A percentile compares a stretch with the other conserved stretches of the same genome.
Evolutionary conservation across 148 eudicot genomes (phyloP).

Genomic region (Salicornia ramosissima): DNA sequence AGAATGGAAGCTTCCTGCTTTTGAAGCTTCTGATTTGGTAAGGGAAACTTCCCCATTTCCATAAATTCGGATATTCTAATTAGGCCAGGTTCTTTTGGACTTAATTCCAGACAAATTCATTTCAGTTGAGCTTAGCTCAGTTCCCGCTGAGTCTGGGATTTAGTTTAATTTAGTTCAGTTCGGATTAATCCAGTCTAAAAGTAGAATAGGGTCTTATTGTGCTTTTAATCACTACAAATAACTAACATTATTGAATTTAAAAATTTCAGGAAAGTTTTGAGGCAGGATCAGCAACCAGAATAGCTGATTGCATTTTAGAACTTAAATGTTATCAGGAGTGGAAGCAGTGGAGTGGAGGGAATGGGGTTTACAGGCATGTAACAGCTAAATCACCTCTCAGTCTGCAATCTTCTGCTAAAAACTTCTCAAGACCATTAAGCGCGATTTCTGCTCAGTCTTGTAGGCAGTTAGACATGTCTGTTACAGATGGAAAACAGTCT

Average conservation of each 20-base stretch:
- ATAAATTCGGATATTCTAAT: no score
- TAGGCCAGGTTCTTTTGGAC: no score
- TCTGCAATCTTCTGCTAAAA: conserved; percentile 47
- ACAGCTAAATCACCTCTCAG: conserved; percentile 50
- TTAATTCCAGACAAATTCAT: no score
- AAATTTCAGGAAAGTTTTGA: conserved; percentile 55
- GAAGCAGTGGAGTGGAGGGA: conserved; percentile 70
- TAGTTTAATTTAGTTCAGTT: no score
- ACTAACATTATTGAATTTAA: not conserved
- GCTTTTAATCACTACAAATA: not conserved
- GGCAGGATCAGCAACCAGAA: conserved; percentile 63
- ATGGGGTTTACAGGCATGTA: conserved; percentile 56
- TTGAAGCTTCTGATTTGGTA: conserved; percentile 83
- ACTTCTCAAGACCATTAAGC: conserved; percentile 29
- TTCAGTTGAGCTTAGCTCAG: no score
- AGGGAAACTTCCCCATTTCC: conserved; percentile 38
- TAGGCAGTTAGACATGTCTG: conserved; percentile 50
- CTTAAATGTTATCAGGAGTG: conserved; percentile 76
- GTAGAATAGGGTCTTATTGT: no score
- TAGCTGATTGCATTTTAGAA: conserved; percentile 80
- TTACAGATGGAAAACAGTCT: conserved; percentile 28
- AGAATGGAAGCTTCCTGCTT: conserved; percentile 67
- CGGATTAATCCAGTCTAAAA: no score
- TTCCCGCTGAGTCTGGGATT: no score
- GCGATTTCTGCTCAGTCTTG: conserved; percentile 30